Evolutionary conservation across 148 eudicot species (phyloP), one percentile per base, ranked within the genome.

Genomic region (Chenopodium berlandieri): DNA sequence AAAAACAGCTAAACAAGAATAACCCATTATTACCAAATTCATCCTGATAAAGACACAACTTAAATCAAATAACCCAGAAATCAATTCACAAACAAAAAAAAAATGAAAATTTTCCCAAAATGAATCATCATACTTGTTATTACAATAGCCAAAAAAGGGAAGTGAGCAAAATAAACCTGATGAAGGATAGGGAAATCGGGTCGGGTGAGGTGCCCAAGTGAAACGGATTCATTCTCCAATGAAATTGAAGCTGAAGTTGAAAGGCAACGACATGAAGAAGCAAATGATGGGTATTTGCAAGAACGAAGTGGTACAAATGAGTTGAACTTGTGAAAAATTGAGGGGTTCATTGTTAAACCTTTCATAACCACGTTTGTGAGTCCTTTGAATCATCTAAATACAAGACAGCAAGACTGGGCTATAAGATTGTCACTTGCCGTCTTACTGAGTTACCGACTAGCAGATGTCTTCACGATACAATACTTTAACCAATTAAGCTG

Each of bases 141-240:
- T 10, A 47, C 8, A 47, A 47, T 47, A 47, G 50, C 50, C 34
- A 3, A n/a, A 63, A 77, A 46, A 9, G 34, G 54, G 72, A 71
- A n/a, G 5, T 30, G 68, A 64, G 30, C 19, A 27, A 79, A 32
- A 71, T 25, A 25, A 66, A 86, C 98, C 93, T 92, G 98, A 84
- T 90, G 93, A 56, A 94, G 98, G 56, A 94, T 92, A 64, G 94
- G 94, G 70, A 94, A 94, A 83, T 91, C 89, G 79, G 97, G 90
- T 50, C 94, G 89, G 76, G 94, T 88, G 48, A 81, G 77, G 80
- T 90, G 90, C 9, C 97, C 98, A 56, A 94, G 92, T 20, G 98
- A 92, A 78, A 79, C 46, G 3, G 88, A 76, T 44, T 75, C 83
- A 56, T 81, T 73, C 40, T 81, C 78, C 20, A 75, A 69, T 14